These are phyloP conservation scores for Penicillium cinerascens DNA, from an alignment of 495 filamentous ascomycete genomes.

Conservation along the genomic window DNA sequence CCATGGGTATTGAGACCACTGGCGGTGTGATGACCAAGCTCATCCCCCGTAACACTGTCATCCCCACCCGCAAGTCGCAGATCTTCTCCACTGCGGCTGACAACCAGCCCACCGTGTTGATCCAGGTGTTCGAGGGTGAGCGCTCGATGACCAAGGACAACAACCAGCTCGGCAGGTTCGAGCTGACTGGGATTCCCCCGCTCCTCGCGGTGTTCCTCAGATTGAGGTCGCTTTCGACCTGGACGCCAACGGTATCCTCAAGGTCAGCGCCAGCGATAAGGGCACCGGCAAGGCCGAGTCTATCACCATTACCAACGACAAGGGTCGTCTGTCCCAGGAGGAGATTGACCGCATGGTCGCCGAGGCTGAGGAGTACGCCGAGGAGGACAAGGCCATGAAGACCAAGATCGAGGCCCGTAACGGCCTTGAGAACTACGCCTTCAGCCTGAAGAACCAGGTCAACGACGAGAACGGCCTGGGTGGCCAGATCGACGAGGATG, in stretches of 20 bases:
- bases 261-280: constrained; percentile 97
- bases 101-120: constrained; percentile 98
- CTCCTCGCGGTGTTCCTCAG: constrained; percentile 97
- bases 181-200: constrained; percentile 96
- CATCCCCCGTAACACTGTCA: constrained; percentile 98
- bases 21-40: constrained; percentile 99
- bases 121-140: constrained; percentile 99
- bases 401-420: constrained; percentile 94
- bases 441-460: constrained; percentile 98
- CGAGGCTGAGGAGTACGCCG: constrained; percentile 97
- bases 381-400: constrained; percentile 97
- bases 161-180: constrained; percentile 98
- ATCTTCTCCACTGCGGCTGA: constrained; percentile 99
- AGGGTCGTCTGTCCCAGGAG: constrained; percentile 96
- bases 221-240: constrained; percentile 99
- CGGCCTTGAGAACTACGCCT: constrained; percentile 92
- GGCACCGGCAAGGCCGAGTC: constrained; percentile 97
- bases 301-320: constrained; percentile 99
- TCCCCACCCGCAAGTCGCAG: constrained; percentile 99
- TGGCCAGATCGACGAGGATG: constrained; percentile 96
- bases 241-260: constrained; percentile 99
- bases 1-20: constrained; percentile 97
- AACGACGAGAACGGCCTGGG: constrained; percentile 96
- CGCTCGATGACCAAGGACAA: constrained; percentile 99
- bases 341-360: constrained; percentile 99